These are phyloP conservation scores for Ophiostoma piceae DNA, from an alignment of 2,329 filamentous ascomycete genomes.

Conservation along the genomic window DNA sequence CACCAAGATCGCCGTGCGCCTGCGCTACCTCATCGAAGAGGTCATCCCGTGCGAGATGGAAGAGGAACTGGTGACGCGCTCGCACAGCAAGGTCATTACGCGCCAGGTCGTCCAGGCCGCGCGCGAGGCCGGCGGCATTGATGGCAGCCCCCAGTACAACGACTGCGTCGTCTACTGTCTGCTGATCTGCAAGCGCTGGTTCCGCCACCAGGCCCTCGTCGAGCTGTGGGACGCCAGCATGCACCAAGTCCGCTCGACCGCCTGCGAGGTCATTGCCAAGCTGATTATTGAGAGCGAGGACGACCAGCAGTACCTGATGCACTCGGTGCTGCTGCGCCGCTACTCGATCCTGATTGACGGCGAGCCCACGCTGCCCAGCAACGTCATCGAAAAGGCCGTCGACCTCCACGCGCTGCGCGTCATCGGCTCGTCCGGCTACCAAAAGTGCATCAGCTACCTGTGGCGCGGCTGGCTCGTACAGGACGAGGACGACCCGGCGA, in stretches of 20 bases:
- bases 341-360: constrained; percentile 76
- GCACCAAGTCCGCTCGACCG: constrained; percentile 69
- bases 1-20: constrained; percentile 79
- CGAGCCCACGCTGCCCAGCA: constrained; percentile 67
- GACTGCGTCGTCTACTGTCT: constrained; percentile 82
- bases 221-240: constrained; percentile 93
- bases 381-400: constrained; percentile 88
- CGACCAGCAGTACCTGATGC: constrained; percentile 70
- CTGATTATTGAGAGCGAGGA: constrained; percentile 78
- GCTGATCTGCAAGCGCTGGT: constrained; percentile 66
- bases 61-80: constrained; percentile 63
- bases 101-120: constrained; percentile 72
- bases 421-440: constrained; percentile 89
- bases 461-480: constrained; percentile 98
- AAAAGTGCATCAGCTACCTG: constrained; percentile 87
- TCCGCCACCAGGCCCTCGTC: constrained; percentile 67
- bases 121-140: constrained; percentile 73
- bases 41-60: constrained; percentile 88
- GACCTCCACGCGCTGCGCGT: constrained; percentile 84
- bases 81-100: constrained; percentile 84
- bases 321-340: constrained; percentile 76
- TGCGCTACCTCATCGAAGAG: constrained; percentile 86
- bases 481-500: constrained; percentile 82
- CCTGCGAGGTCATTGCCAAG: constrained; percentile 92
- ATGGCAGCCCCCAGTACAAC: constrained; percentile 67